Evolutionary conservation across 2,329 filamentous ascomycete genomes (phyloP), one percentile per base, ranked within the genome.

Genomic region (Sporothrix pallida): DNA sequence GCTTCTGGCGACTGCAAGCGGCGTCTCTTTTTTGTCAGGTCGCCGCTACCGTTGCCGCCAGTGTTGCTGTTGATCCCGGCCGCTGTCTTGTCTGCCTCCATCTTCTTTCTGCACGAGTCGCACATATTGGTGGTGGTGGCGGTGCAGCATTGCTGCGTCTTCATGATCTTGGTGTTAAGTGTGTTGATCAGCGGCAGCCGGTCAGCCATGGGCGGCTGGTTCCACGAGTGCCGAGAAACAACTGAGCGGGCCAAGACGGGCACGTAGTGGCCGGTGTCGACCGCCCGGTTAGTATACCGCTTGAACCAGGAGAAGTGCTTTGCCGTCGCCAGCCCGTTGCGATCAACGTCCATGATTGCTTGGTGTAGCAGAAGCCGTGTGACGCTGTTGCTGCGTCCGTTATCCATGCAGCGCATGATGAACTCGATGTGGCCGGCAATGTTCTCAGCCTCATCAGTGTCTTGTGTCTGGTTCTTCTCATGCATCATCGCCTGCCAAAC

Each of bases 321-420:
- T 8, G 73, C 70, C 4, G 63, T 13, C 2, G 79, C 76, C 37
- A 88, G 79, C 0, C 81, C 82, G 74, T 85, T 87, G 46, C 80
- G 80, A 50, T 94, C 89, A 9, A 97, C 88, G 77, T 98, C 95
- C n/a, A 95, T 86, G 74, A 94, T 89, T 0, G 95, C 84, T 79
- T 98, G 95, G 12, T 92, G 90, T n/a, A 97, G 84, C 80, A 97
- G 97, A 0, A 93, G 93, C 62, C 92, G 90, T 0, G 93, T 95
- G 44, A 98, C 87, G 1, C 90, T 85, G 78, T 96, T 94, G 72
- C 89, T 89, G 52, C 88, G 87, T 70, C 92, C 92, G 75, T 90
- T 89, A 71, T 93, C 90, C 89, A 98, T 94, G 4, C 92, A 92
- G 20, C 88, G 86, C 4, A 97, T 83, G 54, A 97, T 84, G 77